These are phyloP conservation scores for Moesziomyces sp. DNA, from an alignment of 1,284 basidiomycete species.

Conservation along the genomic window DNA sequence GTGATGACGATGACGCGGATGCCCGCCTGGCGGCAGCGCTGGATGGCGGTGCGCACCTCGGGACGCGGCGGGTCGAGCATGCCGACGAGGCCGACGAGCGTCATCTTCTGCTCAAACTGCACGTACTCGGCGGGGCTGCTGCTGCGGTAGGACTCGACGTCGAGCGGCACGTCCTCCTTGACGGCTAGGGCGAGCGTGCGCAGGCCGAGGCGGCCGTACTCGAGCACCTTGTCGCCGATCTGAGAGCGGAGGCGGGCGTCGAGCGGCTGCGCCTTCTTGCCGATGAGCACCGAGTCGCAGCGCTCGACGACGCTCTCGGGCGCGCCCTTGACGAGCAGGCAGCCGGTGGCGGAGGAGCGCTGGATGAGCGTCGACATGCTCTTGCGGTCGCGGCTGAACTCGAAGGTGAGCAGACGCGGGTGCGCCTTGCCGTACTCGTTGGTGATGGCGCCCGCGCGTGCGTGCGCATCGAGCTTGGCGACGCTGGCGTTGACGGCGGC, in stretches of 20 bases:
- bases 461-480: slow-evolving; percentile 72
- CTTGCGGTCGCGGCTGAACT: slow-evolving; percentile 97
- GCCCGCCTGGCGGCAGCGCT: slow-evolving; percentile 89
- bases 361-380: slow-evolving; percentile 94
- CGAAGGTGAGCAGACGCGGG: slow-evolving; percentile 87
- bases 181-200: slow-evolving; percentile 92
- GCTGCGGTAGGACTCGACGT: slow-evolving; percentile 73
- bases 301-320: slow-evolving; percentile 93
- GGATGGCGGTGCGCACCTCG: slow-evolving; percentile 87
- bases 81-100: slow-evolving; percentile 93
- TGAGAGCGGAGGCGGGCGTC: slow-evolving; percentile 76
- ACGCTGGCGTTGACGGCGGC: slow-evolving; percentile 72
- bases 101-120: slow-evolving; percentile 81
- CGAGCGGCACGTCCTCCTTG: slow-evolving; percentile 75
- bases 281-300: slow-evolving; percentile 78
- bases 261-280: slow-evolving; percentile 26
- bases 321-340: slow-evolving; percentile 87
- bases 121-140: slow-evolving; percentile 78
- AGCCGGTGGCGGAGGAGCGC: slow-evolving; percentile 72
- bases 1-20: slow-evolving; percentile 98
- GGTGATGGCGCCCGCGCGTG: slow-evolving; percentile 80
- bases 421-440: slow-evolving; percentile 84
- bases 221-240: slow-evolving; percentile 74
- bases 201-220: slow-evolving; percentile 84
- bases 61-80: slow-evolving; percentile 98